Conservation (phyloP, 805 yeast species). For the Candida khao-thaluensis region DNA sequence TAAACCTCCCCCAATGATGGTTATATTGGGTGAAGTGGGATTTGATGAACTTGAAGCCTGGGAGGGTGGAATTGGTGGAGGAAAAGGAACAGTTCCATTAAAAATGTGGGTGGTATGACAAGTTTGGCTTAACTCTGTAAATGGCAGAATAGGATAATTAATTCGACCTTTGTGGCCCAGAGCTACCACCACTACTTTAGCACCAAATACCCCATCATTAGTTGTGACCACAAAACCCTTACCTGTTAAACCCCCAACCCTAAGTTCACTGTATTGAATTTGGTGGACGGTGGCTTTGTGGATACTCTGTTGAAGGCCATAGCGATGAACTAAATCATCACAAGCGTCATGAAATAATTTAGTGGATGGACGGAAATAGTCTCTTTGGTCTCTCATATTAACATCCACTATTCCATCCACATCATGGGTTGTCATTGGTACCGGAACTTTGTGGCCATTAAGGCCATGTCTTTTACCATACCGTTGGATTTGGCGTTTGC, state of each 20-base stretch:
- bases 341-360: constrained; percentile 40
- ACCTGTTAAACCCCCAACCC: constrained; percentile 20
- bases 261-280: constrained; percentile 29
- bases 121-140: constrained; percentile 16
- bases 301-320: constrained; percentile 28
- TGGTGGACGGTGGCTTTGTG: constrained; percentile 32
- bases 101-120: constrained; percentile 41
- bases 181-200: constrained; percentile 34
- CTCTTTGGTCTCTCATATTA: constrained; percentile 44
- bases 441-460: constrained; percentile 16
- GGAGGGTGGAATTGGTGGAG: constrained; percentile 13
- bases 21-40: no score
- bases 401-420: constrained; percentile 38
- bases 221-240: constrained; percentile 36
- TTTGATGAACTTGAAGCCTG: no score
- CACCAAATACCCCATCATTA: constrained; percentile 31
- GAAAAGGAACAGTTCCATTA: constrained; percentile 21
- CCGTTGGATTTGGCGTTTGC: constrained; percentile 22
- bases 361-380: constrained; percentile 45
- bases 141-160: constrained; percentile 21
- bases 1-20: constrained; percentile 47
- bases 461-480: no score
- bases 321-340: constrained; percentile 30
- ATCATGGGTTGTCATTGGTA: constrained; percentile 25
- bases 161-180: constrained; percentile 37